Evolutionary conservation across 305 asterid species (phyloP), one percentile per base, ranked within the genome.

Genomic region (Fraxinus sp.): DNA sequence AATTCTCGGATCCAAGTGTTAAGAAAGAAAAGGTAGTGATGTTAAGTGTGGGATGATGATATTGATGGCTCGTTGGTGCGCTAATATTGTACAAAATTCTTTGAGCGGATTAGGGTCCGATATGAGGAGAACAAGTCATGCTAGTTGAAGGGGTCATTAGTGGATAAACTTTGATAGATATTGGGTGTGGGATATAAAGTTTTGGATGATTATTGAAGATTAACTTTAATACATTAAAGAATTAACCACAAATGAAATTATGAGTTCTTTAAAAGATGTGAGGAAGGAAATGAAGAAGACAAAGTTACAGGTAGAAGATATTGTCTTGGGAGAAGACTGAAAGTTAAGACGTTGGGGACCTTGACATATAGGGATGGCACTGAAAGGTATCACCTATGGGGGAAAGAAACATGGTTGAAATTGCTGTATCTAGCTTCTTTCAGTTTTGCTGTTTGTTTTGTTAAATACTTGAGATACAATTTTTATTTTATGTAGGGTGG

Each of bases 281-380:
- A 79, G 77, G 72, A 57, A 39, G 33, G 55, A 30, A 64, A 73
- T 73, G 28, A 36, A 78, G 26, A 57, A 66, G 72, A 64, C 72
- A 57, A 73, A 41, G 22, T 28, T 55, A 35, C 32, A 37, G n/a
- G 76, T 78, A 55, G 33, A 43, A 52, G 24, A 20, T 64, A 71
- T 43, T 83, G 49, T 11, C 46, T 16, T 16, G 20, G 10, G 70
- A 20, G 71, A 30, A 68, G 74, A 77, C 75, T 3, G 28, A 24
- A 62, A 20, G 75, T 59, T 36, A 71, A 33, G 82, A 78, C 26
- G 26, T 24, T 14, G 11, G 62, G 59, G 41, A 74, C 64, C 43
- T 74, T 52, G 37, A 18, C 49, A 32, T n/a, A 26, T 68, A 64
- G 28, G 72, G 75, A 36, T 24, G 74, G 64, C 26, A 64, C 33